Conservation (phyloP, 2,329 filamentous ascomycete species). For the Aspergillus nomiae region DNA sequence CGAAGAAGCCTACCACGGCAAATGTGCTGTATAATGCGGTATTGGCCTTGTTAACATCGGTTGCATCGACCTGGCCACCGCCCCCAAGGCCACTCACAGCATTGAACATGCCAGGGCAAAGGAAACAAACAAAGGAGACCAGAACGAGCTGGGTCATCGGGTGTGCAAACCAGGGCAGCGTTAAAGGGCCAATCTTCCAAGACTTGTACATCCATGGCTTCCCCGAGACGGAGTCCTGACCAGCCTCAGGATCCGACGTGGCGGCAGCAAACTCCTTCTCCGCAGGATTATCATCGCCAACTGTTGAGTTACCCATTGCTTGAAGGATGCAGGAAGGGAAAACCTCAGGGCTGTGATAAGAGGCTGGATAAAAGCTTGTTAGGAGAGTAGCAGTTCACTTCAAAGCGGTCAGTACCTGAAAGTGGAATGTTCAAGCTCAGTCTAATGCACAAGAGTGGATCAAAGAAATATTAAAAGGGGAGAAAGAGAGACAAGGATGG, state of each 20-base stretch:
- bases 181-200: slow-evolving; percentile 55
- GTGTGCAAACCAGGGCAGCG: slow-evolving; percentile 70
- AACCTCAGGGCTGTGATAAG: background rate
- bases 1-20: slow-evolving; percentile 65
- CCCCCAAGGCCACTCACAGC: slow-evolving; percentile 67
- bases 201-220: slow-evolving; percentile 68
- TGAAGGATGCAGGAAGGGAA: background rate
- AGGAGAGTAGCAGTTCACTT: background rate
- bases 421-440: background rate
- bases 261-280: slow-evolving; percentile 20
- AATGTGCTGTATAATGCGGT: slow-evolving; percentile 74
- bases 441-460: background rate
- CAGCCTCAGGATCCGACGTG: slow-evolving; percentile 27
- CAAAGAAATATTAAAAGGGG: background rate
- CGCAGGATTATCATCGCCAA: slow-evolving; percentile 9
- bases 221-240: slow-evolving; percentile 28
- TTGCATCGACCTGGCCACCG: slow-evolving; percentile 60
- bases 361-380: background rate
- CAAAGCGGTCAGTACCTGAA: background rate
- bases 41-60: slow-evolving; percentile 66
- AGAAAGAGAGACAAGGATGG: background rate
- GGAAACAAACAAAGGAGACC: slow-evolving; percentile 70
- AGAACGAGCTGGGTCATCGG: slow-evolving; percentile 71
- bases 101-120: slow-evolving; percentile 75
- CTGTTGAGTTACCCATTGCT: slow-evolving; percentile 15